Evolutionary conservation across 2,329 filamentous ascomycete genomes (phyloP).

Genomic region (Monosporascus sp.): DNA sequence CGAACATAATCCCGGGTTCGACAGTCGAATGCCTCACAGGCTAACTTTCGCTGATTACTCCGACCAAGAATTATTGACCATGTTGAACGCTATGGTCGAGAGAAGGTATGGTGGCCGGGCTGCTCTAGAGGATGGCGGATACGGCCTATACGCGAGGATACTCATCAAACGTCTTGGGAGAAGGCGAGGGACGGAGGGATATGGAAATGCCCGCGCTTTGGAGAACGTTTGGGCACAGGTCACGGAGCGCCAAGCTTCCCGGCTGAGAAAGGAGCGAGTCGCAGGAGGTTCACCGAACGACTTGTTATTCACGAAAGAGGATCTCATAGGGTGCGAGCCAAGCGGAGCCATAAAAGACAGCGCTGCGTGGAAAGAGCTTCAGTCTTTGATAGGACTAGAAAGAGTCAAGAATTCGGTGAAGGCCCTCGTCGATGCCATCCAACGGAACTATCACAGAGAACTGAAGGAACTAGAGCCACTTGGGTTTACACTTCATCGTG

Average conservation of each 20-base stretch:
- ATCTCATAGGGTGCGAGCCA: constrained; percentile 56
- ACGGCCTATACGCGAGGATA: no score
- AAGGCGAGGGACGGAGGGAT: constrained; percentile 45
- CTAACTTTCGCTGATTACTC: constrained; percentile 66
- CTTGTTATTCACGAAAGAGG: constrained; percentile 56
- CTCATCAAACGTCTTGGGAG: no score
- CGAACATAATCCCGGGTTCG: constrained; percentile 64
- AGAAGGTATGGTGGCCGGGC: constrained; percentile 40
- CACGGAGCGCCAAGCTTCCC: constrained; percentile 49
- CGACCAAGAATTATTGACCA: constrained; percentile 58
- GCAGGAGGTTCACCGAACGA: constrained; percentile 44
- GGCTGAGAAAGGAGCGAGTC: constrained; percentile 45
- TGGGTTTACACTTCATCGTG: constrained; percentile 21
- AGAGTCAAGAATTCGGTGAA: constrained; percentile 29
- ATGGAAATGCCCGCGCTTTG: constrained; percentile 66
- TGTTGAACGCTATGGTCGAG: constrained; percentile 51
- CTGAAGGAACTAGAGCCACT: constrained; percentile 18
- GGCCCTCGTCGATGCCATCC: constrained; percentile 31
- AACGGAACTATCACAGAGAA: constrained; percentile 23
- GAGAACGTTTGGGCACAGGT: constrained; percentile 57
- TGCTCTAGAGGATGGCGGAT: no score
- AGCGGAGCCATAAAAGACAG: constrained; percentile 8
- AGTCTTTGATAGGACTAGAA: constrained; percentile 21
- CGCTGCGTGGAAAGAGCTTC: constrained; percentile 25
- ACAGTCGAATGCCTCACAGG: constrained; percentile 61